phyloP scores from a whole-genome alignment of 2,329 filamentous ascomycete species.

The Myriosclerotinia curreyana region DNA sequence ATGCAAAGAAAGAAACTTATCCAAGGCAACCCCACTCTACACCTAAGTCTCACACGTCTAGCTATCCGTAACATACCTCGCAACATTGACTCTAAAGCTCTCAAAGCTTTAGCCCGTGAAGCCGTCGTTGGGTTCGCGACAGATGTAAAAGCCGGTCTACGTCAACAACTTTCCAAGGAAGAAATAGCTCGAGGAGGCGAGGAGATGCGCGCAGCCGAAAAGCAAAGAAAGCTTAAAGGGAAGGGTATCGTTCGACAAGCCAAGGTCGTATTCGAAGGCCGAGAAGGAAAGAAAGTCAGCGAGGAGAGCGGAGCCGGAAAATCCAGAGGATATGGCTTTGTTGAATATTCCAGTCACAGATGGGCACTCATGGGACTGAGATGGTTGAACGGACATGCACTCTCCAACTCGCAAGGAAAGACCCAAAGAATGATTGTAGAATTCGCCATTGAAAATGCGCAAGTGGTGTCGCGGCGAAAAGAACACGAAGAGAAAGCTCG shows the following conservation, averaged over 20 bases:
- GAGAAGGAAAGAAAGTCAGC: constrained; percentile 76
- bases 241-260: constrained; percentile 88
- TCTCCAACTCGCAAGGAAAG: constrained; percentile 63
- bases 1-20: constrained; percentile 88
- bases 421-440: constrained; percentile 91
- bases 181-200: constrained; percentile 78
- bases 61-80: constrained; percentile 89
- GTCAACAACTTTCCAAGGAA: constrained; percentile 81
- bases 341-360: constrained; percentile 92
- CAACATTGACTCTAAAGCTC: constrained; percentile 75
- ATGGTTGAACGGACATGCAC: constrained; percentile 79
- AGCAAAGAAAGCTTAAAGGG: constrained; percentile 72
- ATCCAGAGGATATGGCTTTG: constrained; percentile 92
- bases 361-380: constrained; percentile 92
- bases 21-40: constrained; percentile 83
- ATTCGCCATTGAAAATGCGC: constrained; percentile 96
- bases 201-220: constrained; percentile 77
- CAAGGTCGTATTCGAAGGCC: constrained; percentile 90
- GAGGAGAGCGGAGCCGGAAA: constrained; percentile 75
- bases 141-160: constrained; percentile 76
- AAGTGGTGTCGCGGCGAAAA: constrained; percentile 80
- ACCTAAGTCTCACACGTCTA: constrained; percentile 84
- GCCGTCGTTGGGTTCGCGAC: constrained; percentile 92
- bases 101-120: constrained; percentile 86
- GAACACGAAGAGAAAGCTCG: constrained; percentile 58